Evolutionary conservation across 2,329 filamentous ascomycete species (phyloP).

Genomic region (Orbilia javanica): DNA sequence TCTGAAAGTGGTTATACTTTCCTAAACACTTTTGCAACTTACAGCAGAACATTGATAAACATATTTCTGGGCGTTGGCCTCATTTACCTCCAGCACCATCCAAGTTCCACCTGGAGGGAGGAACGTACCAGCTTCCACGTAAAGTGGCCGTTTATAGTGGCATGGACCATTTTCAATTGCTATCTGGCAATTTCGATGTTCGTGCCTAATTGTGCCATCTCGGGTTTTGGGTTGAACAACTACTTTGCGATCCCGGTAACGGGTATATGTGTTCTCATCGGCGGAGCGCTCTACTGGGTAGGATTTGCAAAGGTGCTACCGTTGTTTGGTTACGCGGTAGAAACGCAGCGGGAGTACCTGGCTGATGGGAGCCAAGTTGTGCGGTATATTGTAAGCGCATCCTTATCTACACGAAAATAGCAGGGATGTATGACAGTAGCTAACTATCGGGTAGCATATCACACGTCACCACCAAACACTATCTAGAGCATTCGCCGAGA

Average conservation of each 20-base stretch:
- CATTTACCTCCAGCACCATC: constrained; percentile 66
- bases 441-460: constrained; percentile 37
- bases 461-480: constrained; percentile 52
- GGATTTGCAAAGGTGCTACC: constrained; percentile 70
- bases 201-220: constrained; percentile 68
- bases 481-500: constrained; percentile 27
- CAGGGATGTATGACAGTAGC: background rate
- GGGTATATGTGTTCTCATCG: constrained; percentile 69
- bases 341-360: constrained; percentile 55
- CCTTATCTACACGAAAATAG: background rate
- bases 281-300: constrained; percentile 70
- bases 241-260: constrained; percentile 72
- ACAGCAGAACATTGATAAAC: constrained; percentile 71
- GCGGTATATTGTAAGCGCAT: constrained; percentile 47
- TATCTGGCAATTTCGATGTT: constrained; percentile 71
- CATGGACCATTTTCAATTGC: constrained; percentile 70
- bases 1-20: constrained; percentile 76
- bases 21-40: constrained; percentile 68
- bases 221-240: constrained; percentile 65
- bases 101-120: constrained; percentile 68
- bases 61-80: constrained; percentile 69
- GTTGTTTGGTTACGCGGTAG: constrained; percentile 64
- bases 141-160: constrained; percentile 67
- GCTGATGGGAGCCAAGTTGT: constrained; percentile 56
- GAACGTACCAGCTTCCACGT: constrained; percentile 68